A percentile compares a stretch with the other conserved stretches of the same genome.
Evolutionary conservation across 78 protist genomes (phyloP).

Genomic region (Dictyostelium purpureum): DNA sequence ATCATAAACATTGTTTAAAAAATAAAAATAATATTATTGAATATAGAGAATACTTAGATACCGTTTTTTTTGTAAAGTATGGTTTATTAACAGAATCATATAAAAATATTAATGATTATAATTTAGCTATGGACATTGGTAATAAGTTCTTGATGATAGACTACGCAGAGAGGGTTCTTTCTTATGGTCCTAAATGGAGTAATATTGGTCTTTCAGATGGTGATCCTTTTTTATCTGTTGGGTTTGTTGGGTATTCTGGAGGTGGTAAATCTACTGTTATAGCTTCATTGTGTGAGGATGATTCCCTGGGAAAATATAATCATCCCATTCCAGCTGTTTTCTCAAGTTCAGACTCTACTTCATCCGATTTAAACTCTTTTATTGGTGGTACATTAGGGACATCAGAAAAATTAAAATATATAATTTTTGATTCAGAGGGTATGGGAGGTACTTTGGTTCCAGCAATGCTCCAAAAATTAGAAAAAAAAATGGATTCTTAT

Average conservation of each 20-base stretch:
- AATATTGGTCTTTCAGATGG: neutral
- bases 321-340: neutral
- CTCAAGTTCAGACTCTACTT: neutral
- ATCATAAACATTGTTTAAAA: too few relatives aligned
- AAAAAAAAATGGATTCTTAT: neutral
- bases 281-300: neutral
- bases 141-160: neutral
- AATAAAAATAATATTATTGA: too few relatives aligned
- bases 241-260: slow-evolving; percentile 4
- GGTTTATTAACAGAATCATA: too few relatives aligned
- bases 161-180: neutral
- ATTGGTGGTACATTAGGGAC: neutral
- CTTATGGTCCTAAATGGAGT: neutral
- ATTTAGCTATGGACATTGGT: neutral
- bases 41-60: too few relatives aligned
- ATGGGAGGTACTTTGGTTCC: neutral
- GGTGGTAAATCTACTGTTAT: slow-evolving; percentile 4
- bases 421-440: neutral
- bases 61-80: too few relatives aligned
- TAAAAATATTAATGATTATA: too few relatives aligned
- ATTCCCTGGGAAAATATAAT: too few relatives aligned
- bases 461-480: neutral
- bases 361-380: neutral
- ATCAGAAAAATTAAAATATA: neutral
- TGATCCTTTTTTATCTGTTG: slow-evolving; percentile 15